These are phyloP conservation scores for Colletotrichum destructivum DNA, from an alignment of 2,329 filamentous ascomycete genomes.

Conservation along the genomic window DNA sequence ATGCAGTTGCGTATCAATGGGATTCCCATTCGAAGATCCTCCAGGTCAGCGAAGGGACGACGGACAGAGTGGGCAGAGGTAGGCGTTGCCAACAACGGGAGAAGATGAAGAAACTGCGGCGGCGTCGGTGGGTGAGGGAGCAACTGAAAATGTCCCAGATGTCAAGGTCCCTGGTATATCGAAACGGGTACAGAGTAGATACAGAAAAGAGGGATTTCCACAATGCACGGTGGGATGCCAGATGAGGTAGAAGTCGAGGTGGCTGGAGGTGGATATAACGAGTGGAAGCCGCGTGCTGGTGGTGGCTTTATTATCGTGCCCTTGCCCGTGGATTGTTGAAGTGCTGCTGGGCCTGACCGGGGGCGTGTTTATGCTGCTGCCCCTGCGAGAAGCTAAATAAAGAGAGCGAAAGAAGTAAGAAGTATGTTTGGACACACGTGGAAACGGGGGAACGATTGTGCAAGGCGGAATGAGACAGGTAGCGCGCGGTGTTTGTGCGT, in stretches of 20 bases:
- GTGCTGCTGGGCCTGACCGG: slow-evolving; percentile 10
- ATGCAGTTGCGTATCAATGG: slow-evolving; percentile 34
- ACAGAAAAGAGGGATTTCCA: not conserved
- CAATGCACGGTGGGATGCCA: slow-evolving; percentile 12
- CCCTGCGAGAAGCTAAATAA: slow-evolving; percentile 17
- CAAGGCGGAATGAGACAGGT: slow-evolving; percentile 30
- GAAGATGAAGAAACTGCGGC: slow-evolving; percentile 14
- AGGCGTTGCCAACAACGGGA: not conserved
- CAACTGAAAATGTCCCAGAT: not conserved
- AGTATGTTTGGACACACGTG: slow-evolving; percentile 18
- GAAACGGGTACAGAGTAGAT: not conserved
- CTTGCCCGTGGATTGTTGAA: slow-evolving; percentile 16
- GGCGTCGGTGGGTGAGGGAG: slow-evolving; percentile 17
- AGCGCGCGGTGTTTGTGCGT: slow-evolving; percentile 2
- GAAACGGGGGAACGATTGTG: slow-evolving; percentile 26
- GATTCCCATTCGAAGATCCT: slow-evolving; percentile 29
- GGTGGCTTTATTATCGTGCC: slow-evolving; percentile 22
- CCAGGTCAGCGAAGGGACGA: slow-evolving; percentile 1
- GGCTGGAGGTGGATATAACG: slow-evolving; percentile 41
- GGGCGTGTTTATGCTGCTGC: slow-evolving; percentile 33
- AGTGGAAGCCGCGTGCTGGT: slow-evolving; percentile 33
- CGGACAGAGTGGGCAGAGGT: not conserved
- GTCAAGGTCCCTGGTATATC: not conserved
- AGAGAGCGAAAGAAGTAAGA: not conserved
- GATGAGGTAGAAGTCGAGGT: slow-evolving; percentile 33